Base-by-base conservation (phyloP, 305 asterid genomes). In the Fraxinus dipetala region DNA sequence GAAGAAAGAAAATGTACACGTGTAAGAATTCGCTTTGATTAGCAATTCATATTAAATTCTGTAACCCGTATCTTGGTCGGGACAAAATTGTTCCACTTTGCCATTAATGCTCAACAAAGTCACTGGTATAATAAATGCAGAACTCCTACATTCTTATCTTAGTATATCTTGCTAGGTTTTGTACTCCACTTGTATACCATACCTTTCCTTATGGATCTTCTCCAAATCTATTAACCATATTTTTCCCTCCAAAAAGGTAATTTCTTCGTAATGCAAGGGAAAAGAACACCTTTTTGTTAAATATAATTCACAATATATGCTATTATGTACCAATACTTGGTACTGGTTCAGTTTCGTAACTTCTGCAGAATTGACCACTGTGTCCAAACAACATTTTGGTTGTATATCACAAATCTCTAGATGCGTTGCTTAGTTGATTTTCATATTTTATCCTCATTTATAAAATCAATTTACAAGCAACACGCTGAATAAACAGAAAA, bases 381-480 rank as follows among this genome's bases (percentile, higher is more conserved):
- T 26, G 73, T 65, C n/a, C 35, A 65, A 65, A 2, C 7, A 11
- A 67, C 74, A 67, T 32, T 67, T 14, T 16, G 72, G 72, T 26
- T 63, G 10, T 22, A 24, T 22, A 9, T 67, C 20, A 28, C n/a
- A 11, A 67, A n/a, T 8, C 14, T 67, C 32, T 28, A 67, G 28
- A 18, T 0, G 74, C 7, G 18, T 26, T 26, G 26, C 38, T 67
- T 67, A 67, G 20, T 67, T 32, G 18, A 28, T 11, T 67, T 67
- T 5, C 43, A 30, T 43, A 20, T 28, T n/a, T 45, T 61, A 78
- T 26, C 76, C 75, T 16, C 30, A 2, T 61, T 16, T 3, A 22
- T 14, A 20, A 77, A 74, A 77, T 70, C 81, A 73, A 20, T 65
- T 83, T 84, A 72, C 83, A 73, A 76, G 81, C 80, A 82, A 65